Base-by-base conservation (phyloP, 108 stramenopile genomes). In the Cyclotella choctawhatcheeana region DNA sequence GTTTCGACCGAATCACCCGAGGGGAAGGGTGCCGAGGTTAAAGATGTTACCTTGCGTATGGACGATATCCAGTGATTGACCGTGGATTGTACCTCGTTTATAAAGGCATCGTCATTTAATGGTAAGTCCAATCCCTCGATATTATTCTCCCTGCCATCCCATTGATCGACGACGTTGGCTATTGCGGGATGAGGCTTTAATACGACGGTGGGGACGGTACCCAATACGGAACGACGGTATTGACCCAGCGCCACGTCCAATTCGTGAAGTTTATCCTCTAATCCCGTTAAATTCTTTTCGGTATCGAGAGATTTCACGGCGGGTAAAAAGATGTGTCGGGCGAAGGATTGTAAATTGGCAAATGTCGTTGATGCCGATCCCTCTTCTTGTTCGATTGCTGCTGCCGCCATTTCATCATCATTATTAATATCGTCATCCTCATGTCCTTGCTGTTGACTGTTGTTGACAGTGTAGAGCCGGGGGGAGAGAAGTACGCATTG, bases 231-330 rank as follows among this genome's bases (percentile, higher is more conserved):
- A 10, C 89, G 83, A 13, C 81, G 78, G 33, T 79, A 84, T 69
- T 93, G 92, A 4, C 76, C 77, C n/a, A 93, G 70, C 10, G 92
- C 89, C 7, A 91, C 85, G 68, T 94, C 89, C 31, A 94, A 66
- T 58, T 91, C 86, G 21, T 88, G 82, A 33, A 94, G 82, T 64
- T 91, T 90, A 60, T 91, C 88, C 55, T 85, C 67, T 54, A 85
- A 60, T n/a, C n/a, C n/a, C n/a, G n/a, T n/a, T n/a, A n/a, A n/a
- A n/a, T n/a, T n/a, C n/a, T n/a, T n/a, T n/a, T n/a, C n/a, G n/a
- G n/a, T n/a, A n/a, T n/a, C n/a, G n/a, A n/a, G n/a, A n/a, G n/a
- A n/a, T n/a, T n/a, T n/a, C n/a, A n/a, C n/a, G n/a, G n/a, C n/a
- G n/a, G n/a, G n/a, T n/a, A n/a, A n/a, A n/a, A n/a, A n/a, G n/a